Base-by-base conservation (phyloP, 805 yeast species). In the Hanseniaspora hatyaiensis region DNA sequence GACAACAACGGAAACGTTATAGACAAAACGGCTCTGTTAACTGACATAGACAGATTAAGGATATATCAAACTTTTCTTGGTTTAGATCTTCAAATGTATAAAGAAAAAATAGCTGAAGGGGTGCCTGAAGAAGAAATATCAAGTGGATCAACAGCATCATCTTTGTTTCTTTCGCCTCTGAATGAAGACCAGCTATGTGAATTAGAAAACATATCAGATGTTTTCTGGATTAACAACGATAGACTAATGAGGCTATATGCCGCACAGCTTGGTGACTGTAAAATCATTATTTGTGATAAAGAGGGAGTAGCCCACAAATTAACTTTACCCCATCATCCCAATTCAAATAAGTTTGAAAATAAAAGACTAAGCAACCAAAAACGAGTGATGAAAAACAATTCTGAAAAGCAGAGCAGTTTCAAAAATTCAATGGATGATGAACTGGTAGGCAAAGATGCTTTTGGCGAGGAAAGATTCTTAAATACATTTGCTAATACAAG, bases 181-280 rank as follows among this genome's bases (percentile, higher is more conserved):
- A 55, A 53, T 31, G 59, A 58, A 23, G 42, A 51, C 11, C 39
- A 38, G 31, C 4, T 41, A 45, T 13, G 23, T 47, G 29, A 51
- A 23, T 26, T 38, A 33, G 11, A 57, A 9, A 23, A 19, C 16
- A 22, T 26, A 12, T 18, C 19, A 34, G 63, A 32, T 81, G 72
- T 61, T 80, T 63, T 61, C 44, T 59, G 62, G 31, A 52, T 88
- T 65, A 77, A 79, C 52, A 74, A 78, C n/a, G 67, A 71, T 8
- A 79, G 82, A 3, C 65, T 81, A 11, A 70, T 85, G 19, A 77
- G 78, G 55, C 62, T 92, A 19, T 72, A 83, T 0, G 75, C 88
- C 16, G 88, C 94, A 1, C 98, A 92, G 59, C 78, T 89, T 12
- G 98, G 98, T 5, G 98, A 92, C 60, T 82, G 96, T 2, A 74